These are phyloP conservation scores for Dactylonectria macrodidyma DNA, from an alignment of 2,329 filamentous ascomycete genomes.

Conservation along the genomic window DNA sequence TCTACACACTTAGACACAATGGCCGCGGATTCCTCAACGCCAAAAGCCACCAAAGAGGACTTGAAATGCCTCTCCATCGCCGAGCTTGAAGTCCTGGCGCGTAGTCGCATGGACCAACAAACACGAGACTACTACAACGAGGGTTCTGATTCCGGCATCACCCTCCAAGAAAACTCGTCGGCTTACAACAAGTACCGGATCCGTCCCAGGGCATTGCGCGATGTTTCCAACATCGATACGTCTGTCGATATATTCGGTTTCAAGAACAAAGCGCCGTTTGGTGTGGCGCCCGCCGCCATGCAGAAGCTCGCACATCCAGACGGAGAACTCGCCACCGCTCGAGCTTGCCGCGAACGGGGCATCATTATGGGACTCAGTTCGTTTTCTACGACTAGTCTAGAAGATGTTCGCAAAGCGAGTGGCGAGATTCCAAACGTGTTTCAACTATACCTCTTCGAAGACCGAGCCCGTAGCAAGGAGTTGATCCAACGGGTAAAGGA, in stretches of 20 bases:
- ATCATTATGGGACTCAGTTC: conserved; percentile 4
- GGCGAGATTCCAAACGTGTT: conserved; percentile 1
- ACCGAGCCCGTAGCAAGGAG: conserved; percentile 6
- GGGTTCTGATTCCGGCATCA: too few relatives aligned
- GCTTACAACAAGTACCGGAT: background rate
- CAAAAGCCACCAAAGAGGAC: too few relatives aligned
- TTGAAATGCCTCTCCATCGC: too few relatives aligned
- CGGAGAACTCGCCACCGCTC: conserved; percentile 12
- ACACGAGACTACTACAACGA: too few relatives aligned
- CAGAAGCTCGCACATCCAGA: conserved; percentile 23
- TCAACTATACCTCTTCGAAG: conserved; percentile 8
- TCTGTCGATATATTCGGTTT: background rate
- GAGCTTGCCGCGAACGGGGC: background rate
- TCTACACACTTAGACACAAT: too few relatives aligned
- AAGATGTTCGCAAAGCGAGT: conserved; percentile 54
- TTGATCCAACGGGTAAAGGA: background rate
- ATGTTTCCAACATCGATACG: conserved; percentile 13
- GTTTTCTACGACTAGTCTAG: conserved; percentile 6
- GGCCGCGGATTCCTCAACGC: too few relatives aligned
- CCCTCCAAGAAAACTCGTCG: too few relatives aligned
- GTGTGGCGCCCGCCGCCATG: conserved; percentile 19
- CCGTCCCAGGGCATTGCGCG: conserved; percentile 7
- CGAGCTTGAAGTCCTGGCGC: too few relatives aligned
- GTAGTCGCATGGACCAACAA: too few relatives aligned
- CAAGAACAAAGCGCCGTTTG: background rate